phyloP scores from a whole-genome alignment of 306 rosid species.

The Cotoneaster glaucophyllus region DNA sequence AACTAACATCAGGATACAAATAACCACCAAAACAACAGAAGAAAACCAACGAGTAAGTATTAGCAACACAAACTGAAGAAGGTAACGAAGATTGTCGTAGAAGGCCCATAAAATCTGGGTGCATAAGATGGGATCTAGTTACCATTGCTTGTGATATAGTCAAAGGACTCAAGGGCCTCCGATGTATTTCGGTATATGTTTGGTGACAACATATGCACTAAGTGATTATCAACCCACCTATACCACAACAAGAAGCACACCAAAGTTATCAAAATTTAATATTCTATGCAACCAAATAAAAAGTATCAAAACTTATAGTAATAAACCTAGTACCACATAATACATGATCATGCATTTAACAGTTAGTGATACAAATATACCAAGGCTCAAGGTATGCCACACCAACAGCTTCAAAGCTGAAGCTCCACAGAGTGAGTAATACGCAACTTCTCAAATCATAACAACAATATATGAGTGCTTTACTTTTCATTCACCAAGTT shows the following conservation, averaged over 20 bases:
- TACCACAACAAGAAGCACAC: constrained; percentile 20
- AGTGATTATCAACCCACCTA: constrained; percentile 94
- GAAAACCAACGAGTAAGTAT: background rate
- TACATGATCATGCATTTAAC: background rate
- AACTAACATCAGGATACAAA: background rate
- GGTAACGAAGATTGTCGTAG: background rate
- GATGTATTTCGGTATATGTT: constrained; percentile 81
- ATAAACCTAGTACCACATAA: background rate
- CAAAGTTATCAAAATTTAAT: background rate
- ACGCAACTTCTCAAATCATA: background rate
- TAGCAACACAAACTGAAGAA: background rate
- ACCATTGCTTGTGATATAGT: constrained; percentile 89
- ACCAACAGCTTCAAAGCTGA: background rate
- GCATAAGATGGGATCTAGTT: constrained; percentile 4
- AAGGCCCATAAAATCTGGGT: background rate
- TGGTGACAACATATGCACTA: constrained; percentile 88
- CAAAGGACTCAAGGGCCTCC: constrained; percentile 91
- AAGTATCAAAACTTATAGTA: background rate
- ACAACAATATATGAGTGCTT: background rate
- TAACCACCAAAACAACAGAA: background rate
- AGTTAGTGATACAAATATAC: background rate
- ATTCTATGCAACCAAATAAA: too few relatives aligned
- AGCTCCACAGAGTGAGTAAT: background rate
- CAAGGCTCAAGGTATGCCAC: background rate
- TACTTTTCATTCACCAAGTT: background rate